These are phyloP conservation scores for Penicillium sumatraense DNA, from an alignment of 2,329 filamentous ascomycete species.

Conservation along the genomic window DNA sequence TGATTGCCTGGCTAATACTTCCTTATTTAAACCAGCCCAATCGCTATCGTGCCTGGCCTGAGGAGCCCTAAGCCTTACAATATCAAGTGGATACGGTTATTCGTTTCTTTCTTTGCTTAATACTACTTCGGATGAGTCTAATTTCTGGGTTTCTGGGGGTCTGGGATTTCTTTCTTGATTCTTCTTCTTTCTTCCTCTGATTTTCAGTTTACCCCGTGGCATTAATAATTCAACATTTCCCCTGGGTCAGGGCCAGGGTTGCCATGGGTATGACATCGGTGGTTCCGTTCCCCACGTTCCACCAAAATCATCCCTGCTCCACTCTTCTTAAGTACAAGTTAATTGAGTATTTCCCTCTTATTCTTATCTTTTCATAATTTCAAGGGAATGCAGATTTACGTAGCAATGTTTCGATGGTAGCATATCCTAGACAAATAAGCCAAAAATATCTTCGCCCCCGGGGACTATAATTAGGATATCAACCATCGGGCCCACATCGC, in stretches of 20 bases:
- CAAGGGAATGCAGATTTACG: not conserved
- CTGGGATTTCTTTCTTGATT: no score
- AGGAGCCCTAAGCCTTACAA: not conserved
- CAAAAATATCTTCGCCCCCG: constrained; percentile 2
- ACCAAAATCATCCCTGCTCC: not conserved
- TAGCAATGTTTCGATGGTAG: not conserved
- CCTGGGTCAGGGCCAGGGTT: constrained; percentile 1
- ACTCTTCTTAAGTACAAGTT: not conserved
- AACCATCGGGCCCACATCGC: no score
- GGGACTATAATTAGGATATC: not conserved
- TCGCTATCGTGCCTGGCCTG: not conserved
- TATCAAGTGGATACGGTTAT: no score
- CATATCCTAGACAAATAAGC: not conserved
- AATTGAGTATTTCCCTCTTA: not conserved
- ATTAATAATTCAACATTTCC: not conserved
- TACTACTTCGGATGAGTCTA: no score
- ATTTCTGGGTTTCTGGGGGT: no score
- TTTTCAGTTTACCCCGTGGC: not conserved
- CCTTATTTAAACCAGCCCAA: not conserved
- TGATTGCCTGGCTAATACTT: not conserved
- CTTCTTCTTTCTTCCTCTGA: not conserved
- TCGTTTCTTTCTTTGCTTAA: not conserved
- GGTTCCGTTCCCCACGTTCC: constrained; percentile 17
- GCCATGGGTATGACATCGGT: constrained; percentile 20
- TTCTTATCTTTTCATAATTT: not conserved